A percentile compares a stretch with the other conserved stretches of the same genome.
phyloP scores from a whole-genome alignment of 169 alveolate species.

The Condylostoma magnum region DNA sequence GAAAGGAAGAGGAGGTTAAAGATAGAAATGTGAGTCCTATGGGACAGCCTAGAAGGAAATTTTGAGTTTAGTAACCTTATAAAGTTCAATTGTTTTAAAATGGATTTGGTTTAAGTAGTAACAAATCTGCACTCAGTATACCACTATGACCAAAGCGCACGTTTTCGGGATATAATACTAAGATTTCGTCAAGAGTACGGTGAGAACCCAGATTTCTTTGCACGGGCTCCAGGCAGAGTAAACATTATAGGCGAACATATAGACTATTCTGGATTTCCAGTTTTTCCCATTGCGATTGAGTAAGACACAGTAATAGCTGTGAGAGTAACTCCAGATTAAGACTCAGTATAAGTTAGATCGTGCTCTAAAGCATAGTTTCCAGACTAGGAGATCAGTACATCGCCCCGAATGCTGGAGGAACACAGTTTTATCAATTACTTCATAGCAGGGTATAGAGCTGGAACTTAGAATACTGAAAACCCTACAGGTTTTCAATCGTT shows the following conservation, averaged over 20 bases:
- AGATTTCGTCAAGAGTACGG: constrained; percentile 27
- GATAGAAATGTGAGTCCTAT: too few relatives aligned
- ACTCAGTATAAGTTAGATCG: constrained; percentile 49
- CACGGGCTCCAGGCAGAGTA: constrained; percentile 87
- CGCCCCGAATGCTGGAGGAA: constrained; percentile 10
- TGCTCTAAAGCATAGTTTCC: constrained; percentile 44
- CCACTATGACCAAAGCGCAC: neutral
- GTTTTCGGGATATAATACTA: neutral
- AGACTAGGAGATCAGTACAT: neutral
- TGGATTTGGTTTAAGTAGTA: constrained; percentile 24
- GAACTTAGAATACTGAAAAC: constrained; percentile 29
- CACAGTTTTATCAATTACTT: constrained; percentile 59
- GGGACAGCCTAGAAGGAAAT: too few relatives aligned
- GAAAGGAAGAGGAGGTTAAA: too few relatives aligned
- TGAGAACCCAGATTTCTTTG: constrained; percentile 39
- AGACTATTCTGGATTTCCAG: constrained; percentile 75
- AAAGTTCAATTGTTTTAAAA: too few relatives aligned
- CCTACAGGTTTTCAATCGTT: constrained; percentile 52
- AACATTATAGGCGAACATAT: constrained; percentile 83
- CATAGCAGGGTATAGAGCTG: constrained; percentile 69
- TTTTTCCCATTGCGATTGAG: constrained; percentile 77
- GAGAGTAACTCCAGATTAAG: constrained; percentile 23
- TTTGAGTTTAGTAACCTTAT: too few relatives aligned
- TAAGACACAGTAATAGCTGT: constrained; percentile 60
- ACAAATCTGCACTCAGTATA: neutral